These are phyloP conservation scores for Buxus sempervirens DNA, from an alignment of 164 flowering plant genomes.

Conservation along the genomic window DNA sequence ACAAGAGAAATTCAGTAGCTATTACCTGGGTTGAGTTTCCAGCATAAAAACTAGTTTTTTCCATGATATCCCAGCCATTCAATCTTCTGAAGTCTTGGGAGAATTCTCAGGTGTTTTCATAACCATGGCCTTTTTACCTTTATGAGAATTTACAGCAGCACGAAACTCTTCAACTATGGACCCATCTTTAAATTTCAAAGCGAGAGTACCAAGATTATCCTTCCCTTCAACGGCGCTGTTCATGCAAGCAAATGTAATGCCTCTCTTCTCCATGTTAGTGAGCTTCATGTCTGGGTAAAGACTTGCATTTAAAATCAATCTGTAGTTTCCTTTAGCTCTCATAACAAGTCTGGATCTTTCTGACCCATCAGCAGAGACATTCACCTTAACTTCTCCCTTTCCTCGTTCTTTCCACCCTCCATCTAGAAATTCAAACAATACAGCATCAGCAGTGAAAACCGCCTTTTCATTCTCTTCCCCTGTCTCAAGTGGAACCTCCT, in stretches of 20 bases:
- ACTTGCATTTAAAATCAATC: conserved; percentile 79
- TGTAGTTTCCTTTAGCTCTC: conserved; percentile 77
- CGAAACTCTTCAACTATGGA: conserved; percentile 65
- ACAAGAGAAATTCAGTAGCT: conserved; percentile 13
- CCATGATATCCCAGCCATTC: conserved; percentile 3
- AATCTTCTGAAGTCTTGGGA: conserved; percentile 63
- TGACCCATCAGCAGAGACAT: conserved; percentile 45
- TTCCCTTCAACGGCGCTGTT: conserved; percentile 65
- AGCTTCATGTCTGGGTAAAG: conserved; percentile 92
- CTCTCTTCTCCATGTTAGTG: conserved; percentile 83
- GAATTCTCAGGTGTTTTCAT: conserved; percentile 84
- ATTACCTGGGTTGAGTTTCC: conserved; percentile 7
- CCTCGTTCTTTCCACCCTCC: conserved; percentile 97
- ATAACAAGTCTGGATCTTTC: conserved; percentile 73
- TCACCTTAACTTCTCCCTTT: conserved; percentile 89
- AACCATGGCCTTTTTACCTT: conserved; percentile 30
- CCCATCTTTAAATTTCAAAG: conserved; percentile 73
- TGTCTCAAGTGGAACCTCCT: conserved; percentile 76
- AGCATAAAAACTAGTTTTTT: background rate
- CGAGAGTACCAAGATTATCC: conserved; percentile 66
- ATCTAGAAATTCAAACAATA: conserved; percentile 67
- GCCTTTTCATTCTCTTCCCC: conserved; percentile 92
- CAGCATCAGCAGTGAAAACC: conserved; percentile 76
- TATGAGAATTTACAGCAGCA: conserved; percentile 51
- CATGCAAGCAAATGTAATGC: conserved; percentile 81